Percentiles rank a stretch among this genome's conserved stretches.
phyloP scores from a whole-genome alignment of 306 rosid genomes.

The Arachis stenosperma region DNA sequence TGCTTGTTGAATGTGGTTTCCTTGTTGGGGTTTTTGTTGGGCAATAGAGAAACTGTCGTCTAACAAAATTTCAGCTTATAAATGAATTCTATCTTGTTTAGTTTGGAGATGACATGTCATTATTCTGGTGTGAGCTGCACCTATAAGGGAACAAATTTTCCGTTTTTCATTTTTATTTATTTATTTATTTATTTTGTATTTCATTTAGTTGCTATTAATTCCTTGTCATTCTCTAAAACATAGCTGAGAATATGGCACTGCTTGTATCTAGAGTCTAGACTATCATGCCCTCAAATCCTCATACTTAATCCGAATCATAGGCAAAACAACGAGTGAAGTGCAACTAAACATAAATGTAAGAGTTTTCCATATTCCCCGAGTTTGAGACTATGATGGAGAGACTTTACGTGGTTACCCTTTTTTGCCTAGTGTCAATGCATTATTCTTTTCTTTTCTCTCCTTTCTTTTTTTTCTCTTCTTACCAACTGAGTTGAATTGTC shows the following conservation, averaged over 20 bases:
- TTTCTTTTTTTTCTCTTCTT: too few relatives aligned
- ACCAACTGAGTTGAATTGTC: neutral
- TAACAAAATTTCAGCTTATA: neutral
- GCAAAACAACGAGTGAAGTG: conserved; percentile 5
- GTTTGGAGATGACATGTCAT: neutral
- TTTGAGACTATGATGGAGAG: neutral
- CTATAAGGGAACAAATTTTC: neutral
- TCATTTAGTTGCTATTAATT: conserved; percentile 1
- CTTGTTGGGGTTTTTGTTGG: neutral
- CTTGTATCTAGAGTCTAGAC: neutral
- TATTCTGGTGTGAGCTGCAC: conserved; percentile 1
- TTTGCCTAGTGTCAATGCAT: conserved; percentile 2
- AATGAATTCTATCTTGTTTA: neutral
- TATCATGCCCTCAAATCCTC: conserved; percentile 23
- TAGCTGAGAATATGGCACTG: neutral
- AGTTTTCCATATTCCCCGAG: conserved; percentile 4
- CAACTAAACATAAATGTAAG: neutral
- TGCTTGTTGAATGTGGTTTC: neutral
- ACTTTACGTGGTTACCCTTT: conserved; percentile 16
- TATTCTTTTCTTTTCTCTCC: neutral
- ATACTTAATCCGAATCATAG: neutral
- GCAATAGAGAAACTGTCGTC: conserved; percentile 8
- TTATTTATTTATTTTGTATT: neutral
- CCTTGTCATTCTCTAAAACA: neutral
- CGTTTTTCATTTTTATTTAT: too few relatives aligned